Percentiles rank a stretch among this genome's conserved stretches.
Conservation (phyloP, 768 basidiomycete genomes). For the Termitomyces sp. region DNA sequence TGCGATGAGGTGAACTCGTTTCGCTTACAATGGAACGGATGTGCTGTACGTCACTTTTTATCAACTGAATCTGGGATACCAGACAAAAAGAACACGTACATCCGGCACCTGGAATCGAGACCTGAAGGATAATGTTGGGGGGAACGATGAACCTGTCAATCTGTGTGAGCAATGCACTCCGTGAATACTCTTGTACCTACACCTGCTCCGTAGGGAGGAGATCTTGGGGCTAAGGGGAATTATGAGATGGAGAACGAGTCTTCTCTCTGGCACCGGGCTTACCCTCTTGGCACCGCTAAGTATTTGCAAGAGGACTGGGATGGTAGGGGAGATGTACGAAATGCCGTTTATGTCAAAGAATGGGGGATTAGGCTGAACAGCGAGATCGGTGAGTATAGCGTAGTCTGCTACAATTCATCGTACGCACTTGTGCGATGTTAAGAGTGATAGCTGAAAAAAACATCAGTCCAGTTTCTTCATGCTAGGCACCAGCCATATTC, state of each 20-base stretch:
- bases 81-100: constrained; percentile 10
- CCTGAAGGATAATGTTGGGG: constrained; percentile 20
- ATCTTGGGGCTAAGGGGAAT: constrained; percentile 29
- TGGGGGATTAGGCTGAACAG: constrained; percentile 24
- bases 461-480: neutral
- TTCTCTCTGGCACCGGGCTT: neutral
- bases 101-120: constrained; percentile 32
- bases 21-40: constrained; percentile 30
- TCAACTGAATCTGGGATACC: neutral
- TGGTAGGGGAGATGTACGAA: constrained; percentile 34
- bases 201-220: constrained; percentile 38
- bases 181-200: constrained; percentile 9
- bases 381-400: neutral
- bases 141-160: constrained; percentile 10
- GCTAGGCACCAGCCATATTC: neutral
- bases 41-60: constrained; percentile 9
- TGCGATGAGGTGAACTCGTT: too few relatives aligned
- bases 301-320: constrained; percentile 52
- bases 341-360: constrained; percentile 31
- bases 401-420: neutral
- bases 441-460: constrained; percentile 16
- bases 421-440: constrained; percentile 18
- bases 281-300: constrained; percentile 40
- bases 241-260: neutral
- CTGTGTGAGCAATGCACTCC: neutral